These are phyloP conservation scores for Penicillium canescens DNA, from an alignment of 495 filamentous ascomycete species.

Conservation along the genomic window DNA sequence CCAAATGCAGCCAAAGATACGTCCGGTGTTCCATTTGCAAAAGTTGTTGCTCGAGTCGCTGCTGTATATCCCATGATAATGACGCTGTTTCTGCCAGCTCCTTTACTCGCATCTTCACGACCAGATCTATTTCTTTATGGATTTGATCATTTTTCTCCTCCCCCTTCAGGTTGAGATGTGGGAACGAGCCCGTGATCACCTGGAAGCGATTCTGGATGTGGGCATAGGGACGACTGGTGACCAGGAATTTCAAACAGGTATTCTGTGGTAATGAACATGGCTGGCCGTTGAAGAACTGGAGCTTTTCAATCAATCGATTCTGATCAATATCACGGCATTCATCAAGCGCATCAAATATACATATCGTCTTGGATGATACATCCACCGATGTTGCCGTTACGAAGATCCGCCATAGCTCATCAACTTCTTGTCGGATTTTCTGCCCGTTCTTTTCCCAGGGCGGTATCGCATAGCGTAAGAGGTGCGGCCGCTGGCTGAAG, in stretches of 20 bases:
- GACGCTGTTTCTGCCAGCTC: background rate
- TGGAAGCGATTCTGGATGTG: constrained; percentile 29
- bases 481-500: constrained; percentile 24
- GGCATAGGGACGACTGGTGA: constrained; percentile 47
- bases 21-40: too few relatives aligned
- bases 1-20: too few relatives aligned
- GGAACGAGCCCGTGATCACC: constrained; percentile 15
- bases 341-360: constrained; percentile 44
- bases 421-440: constrained; percentile 21
- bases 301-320: constrained; percentile 22
- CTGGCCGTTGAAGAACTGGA: constrained; percentile 8
- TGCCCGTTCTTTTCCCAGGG: constrained; percentile 27
- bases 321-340: too few relatives aligned
- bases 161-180: background rate
- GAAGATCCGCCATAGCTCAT: constrained; percentile 36
- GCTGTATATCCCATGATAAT: too few relatives aligned
- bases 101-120: background rate
- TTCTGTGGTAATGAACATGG: background rate
- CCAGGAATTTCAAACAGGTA: constrained; percentile 36
- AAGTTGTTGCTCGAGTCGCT: too few relatives aligned
- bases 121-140: background rate
- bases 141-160: background rate
- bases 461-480: constrained; percentile 27
- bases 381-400: constrained; percentile 15
- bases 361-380: constrained; percentile 25